Evolutionary conservation across 345 rosid genomes (phyloP).

Genomic region (Trapa bicornis): DNA sequence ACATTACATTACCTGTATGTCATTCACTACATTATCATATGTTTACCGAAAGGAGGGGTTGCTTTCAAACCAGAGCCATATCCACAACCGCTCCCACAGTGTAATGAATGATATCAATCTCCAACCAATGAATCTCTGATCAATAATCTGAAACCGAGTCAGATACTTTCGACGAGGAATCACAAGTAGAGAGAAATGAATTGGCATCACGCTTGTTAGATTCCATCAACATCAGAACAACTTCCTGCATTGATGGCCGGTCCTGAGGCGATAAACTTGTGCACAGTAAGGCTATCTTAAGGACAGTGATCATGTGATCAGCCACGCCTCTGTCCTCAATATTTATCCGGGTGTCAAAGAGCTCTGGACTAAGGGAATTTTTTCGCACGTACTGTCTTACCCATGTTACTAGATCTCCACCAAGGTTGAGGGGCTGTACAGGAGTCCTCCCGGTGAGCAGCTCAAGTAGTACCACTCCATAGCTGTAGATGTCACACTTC

Average conservation of each 20-base stretch:
- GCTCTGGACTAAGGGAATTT: constrained; percentile 37
- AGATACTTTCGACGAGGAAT: constrained; percentile 16
- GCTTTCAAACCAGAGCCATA: neutral
- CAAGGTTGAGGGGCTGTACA: constrained; percentile 74
- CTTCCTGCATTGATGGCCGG: constrained; percentile 90
- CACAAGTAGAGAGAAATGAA: constrained; percentile 18
- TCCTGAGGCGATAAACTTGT: constrained; percentile 53
- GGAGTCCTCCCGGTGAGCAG: constrained; percentile 79
- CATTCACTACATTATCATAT: neutral
- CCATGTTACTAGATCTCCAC: constrained; percentile 81
- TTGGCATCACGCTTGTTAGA: constrained; percentile 43
- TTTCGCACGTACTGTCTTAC: constrained; percentile 46
- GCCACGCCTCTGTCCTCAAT: constrained; percentile 38
- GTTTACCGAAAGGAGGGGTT: neutral
- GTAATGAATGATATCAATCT: neutral
- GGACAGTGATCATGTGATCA: constrained; percentile 61
- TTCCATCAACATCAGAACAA: constrained; percentile 64
- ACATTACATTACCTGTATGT: neutral
- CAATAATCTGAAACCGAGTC: constrained; percentile 7
- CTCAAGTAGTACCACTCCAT: constrained; percentile 73
- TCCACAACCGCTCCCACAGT: neutral
- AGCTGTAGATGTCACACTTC: constrained; percentile 93
- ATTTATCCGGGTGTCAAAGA: constrained; percentile 54
- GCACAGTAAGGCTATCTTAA: constrained; percentile 71
- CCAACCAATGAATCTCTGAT: neutral